Percentiles rank a stretch among this genome's conserved stretches.
Conservation (phyloP, 2,329 filamentous ascomycete species). For the Fonsecaea pugnacius region DNA sequence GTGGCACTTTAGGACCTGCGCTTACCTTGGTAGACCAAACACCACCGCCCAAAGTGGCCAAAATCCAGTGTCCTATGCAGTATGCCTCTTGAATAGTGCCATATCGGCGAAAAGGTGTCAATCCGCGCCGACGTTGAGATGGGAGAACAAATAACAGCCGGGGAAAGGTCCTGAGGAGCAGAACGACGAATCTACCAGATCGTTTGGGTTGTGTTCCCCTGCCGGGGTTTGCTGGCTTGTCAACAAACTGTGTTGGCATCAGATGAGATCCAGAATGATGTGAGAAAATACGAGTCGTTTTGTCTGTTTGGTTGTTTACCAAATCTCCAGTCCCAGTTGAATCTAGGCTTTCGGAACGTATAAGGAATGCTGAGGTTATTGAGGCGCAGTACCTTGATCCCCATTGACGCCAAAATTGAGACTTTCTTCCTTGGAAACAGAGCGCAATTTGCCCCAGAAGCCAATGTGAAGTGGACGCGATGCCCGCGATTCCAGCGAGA, state of each 20-base stretch:
- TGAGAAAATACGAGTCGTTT: conserved; percentile 14
- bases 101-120: conserved; percentile 12
- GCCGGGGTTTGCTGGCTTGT: not conserved
- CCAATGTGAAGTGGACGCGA: not conserved
- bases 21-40: conserved; percentile 9
- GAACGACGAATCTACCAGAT: not conserved
- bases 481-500: not conserved
- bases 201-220: not conserved
- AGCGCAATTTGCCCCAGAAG: conserved; percentile 11
- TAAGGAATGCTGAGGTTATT: not conserved
- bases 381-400: not conserved
- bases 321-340: not conserved
- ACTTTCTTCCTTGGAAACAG: conserved; percentile 4
- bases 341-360: not conserved
- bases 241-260: not conserved
- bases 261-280: conserved; percentile 5
- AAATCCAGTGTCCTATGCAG: conserved; percentile 12
- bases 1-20: conserved; percentile 14
- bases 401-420: conserved; percentile 3
- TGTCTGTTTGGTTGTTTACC: conserved; percentile 1
- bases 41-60: not conserved
- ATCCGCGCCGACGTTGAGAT: conserved; percentile 8
- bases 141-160: not conserved
- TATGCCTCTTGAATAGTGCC: conserved; percentile 12
- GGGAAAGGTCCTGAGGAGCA: not conserved